Base-by-base conservation (phyloP, 192 early-diverging fungal species). In the Cetraspora pellucida region DNA sequence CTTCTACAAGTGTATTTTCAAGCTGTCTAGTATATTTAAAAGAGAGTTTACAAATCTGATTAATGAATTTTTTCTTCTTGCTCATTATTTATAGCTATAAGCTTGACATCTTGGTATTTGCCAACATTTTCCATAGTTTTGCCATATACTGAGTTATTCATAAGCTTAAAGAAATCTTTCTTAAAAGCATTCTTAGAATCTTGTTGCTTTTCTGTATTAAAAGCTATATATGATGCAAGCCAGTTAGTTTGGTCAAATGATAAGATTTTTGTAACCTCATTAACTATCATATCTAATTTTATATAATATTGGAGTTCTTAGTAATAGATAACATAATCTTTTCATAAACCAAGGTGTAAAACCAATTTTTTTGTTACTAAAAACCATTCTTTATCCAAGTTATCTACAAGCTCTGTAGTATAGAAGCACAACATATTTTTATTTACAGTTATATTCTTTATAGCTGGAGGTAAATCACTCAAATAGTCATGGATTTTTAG, bases 211-310 rank as follows among this genome's bases (percentile, higher is more conserved):
- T 55, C 13, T 14, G 66, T 68, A 49, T 68, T 68, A 10, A 68
- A 45, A 46, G 37, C 19, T 45, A 68, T 45, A 30, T 68, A 68
- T 0, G 43, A 4, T 10, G 66, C 66, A n/a, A 68, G 46, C 66
- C 66, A 68, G 16, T 68, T 68, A 45, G 67, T 69, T 9, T 69
- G 45, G 3, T 69, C 23, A 25, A 69, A 69, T 1, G 37, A 69
- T 2, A 69, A 23, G 5, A 69, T 69, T 25, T 69, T 44, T 69
- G 67, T 19, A 25, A 69, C n/a, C 23, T 69, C 44, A 47, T 69
- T n/a, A 16, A 69, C 43, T 47, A 69, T n/a, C n/a, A 69, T 69
- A 13, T 25, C 67, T 50, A 69, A 69, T 49, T 69, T 69, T 49
- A 69, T 9, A 50, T 37, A 37, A 5, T 37, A 37, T 37, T 37